Base-by-base conservation (phyloP, 2,329 filamentous ascomycete species). In the Fusarium avenaceum region DNA sequence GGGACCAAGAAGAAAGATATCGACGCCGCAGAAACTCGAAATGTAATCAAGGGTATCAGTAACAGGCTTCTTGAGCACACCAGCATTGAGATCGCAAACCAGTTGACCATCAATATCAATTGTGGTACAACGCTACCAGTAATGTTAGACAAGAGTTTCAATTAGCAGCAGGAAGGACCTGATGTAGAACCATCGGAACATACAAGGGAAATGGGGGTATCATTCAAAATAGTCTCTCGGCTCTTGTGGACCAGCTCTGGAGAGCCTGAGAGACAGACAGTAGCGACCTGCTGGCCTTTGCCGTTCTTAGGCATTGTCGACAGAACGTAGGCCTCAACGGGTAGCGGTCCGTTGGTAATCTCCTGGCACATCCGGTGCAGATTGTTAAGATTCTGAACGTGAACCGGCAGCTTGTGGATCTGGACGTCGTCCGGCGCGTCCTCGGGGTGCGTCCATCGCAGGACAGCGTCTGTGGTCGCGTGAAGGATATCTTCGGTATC, bases 401-500 rank as follows among this genome's bases (percentile, higher is more conserved):
- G 96, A 24, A 97, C 90, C n/a, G 96, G 96, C 65, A 99, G 85
- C 76, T 96, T 92, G 82, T 96, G 90, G 58, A 94, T 90, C 45
- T 93, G 92, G 57, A 93, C 90, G 72, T 92, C 91, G 76, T 97
- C 93, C 64, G 92, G 89, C 55, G 92, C 92, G 73, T 92, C 93
- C 77, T 93, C 92, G 67, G 95, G 92, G 80, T 97, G 95, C 50
- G 93, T 96, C 96, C 96, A 99, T 78, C 93, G 90, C 71, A 95
- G 87, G 69, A 97, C 90, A 63, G 95, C 94, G 72, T 93, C 92
- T 59, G 90, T 89, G 68, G 92, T 97, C 68, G 95, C 94, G 81
- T 97, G 95, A 64, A 98, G 87, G 75, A 99, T 93, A 80, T 98
- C 94, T 80, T 97, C 94, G 72, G 92, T 92, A 76, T 98, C 94